Evolutionary conservation across 345 rosid genomes (phyloP), one percentile per base, ranked within the genome.

Genomic region (Melastoma malabathricum): DNA sequence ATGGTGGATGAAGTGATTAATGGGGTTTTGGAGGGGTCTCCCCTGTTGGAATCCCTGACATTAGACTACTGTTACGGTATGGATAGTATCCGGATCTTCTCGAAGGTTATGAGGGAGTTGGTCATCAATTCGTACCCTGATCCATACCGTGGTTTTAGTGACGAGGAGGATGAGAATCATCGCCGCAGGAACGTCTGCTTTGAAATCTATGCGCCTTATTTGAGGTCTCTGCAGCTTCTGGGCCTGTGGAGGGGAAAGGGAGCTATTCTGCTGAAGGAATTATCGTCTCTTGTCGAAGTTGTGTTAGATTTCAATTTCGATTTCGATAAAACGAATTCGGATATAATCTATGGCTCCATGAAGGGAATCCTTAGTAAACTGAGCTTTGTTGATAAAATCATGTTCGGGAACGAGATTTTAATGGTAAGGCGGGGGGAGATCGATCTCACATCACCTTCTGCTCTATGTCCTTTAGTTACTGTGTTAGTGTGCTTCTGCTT

Each of bases 201-300:
- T 2, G 25, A 22, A 22, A 22, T 22, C 25, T 22, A 22, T 22
- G 25, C 25, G 4, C 25, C 25, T 22, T 22, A 22, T 22, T 22
- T 22, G 25, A 22, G 25, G 25, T 22, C 25, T 22, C 25, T 22
- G 4, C 25, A 2, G 25, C 25, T 22, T n/a, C n/a, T n/a, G n/a
- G n/a, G n/a, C n/a, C n/a, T n/a, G n/a, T n/a, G 25, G 25, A 4
- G 4, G 25, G 25, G 25, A 22, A 22, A 22, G 25, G 25, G 4
- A 22, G 25, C 4, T 4, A 22, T 22, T 22, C 2, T 22, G 2
- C 25, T 22, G 25, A 22, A 22, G 25, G 5, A 14, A 18, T 18
- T 53, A 10, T 18, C 46, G 3, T 53, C 57, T n/a, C 43, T 48
- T 23, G 51, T 48, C 1, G 50, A 47, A 47, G 50, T 25, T 13